phyloP scores from a whole-genome alignment of 331 rosid genomes.

The Pyrus hybrid region DNA sequence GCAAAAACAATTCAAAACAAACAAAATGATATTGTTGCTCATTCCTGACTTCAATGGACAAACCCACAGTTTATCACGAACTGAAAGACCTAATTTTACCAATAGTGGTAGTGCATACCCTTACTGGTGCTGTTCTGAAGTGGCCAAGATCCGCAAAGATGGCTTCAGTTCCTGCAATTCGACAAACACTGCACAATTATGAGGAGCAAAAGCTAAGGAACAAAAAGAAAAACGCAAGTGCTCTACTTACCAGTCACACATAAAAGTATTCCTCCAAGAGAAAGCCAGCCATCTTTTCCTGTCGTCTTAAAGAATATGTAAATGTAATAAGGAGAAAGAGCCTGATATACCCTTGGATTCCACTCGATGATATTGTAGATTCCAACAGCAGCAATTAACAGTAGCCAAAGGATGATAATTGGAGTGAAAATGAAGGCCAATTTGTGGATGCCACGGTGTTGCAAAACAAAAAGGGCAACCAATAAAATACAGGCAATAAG shows the following conservation, averaged over 20 bases:
- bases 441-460: slow-evolving; percentile 80
- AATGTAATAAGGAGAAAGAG: slow-evolving; percentile 77
- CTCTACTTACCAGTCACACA: slow-evolving; percentile 62
- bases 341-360: slow-evolving; percentile 69
- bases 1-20: neutral
- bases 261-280: slow-evolving; percentile 81
- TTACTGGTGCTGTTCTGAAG: too few species aligned
- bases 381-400: slow-evolving; percentile 55
- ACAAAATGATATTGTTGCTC: neutral
- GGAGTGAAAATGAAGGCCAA: slow-evolving; percentile 81
- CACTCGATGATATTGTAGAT: slow-evolving; percentile 68
- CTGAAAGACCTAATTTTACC: slow-evolving; percentile 10
- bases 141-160: slow-evolving; percentile 80
- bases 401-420: slow-evolving; percentile 68
- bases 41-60: neutral
- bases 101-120: too few species aligned
- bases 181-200: slow-evolving; percentile 1
- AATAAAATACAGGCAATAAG: slow-evolving; percentile 53
- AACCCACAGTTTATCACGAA: slow-evolving; percentile 7
- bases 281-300: slow-evolving; percentile 78
- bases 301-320: slow-evolving; percentile 64
- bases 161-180: slow-evolving; percentile 74
- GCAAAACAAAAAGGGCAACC: slow-evolving; percentile 64
- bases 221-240: neutral
- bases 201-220: neutral